Percentiles rank a stretch among this genome's conserved stretches.
phyloP scores from a whole-genome alignment of 2,329 filamentous ascomycete genomes.

The Bisporella sp. region DNA sequence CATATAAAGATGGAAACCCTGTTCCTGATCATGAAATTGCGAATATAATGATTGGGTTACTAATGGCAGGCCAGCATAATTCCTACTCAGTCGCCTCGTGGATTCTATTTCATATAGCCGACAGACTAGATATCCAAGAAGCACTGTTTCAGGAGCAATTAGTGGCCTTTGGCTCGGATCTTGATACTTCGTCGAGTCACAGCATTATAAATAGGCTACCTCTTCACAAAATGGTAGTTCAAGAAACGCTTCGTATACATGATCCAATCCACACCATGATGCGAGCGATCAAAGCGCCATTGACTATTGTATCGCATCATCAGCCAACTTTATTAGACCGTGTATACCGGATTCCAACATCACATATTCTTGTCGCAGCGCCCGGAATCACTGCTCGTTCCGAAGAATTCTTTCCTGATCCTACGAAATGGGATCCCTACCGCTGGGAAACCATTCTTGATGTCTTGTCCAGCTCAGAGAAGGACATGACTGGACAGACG shows the following conservation, averaged over 20 bases:
- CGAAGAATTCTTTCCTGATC: conserved; percentile 69
- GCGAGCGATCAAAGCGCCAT: conserved; percentile 80
- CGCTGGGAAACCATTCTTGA: conserved; percentile 56
- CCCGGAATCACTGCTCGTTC: conserved; percentile 71
- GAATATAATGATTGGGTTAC: conserved; percentile 90
- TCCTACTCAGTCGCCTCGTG: conserved; percentile 75
- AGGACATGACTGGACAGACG: too few relatives aligned
- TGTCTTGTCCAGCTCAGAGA: conserved; percentile 34
- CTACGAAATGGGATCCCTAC: conserved; percentile 77
- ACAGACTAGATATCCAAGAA: conserved; percentile 67
- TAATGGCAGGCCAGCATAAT: conserved; percentile 86
- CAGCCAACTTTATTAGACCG: conserved; percentile 42
- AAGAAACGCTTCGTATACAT: conserved; percentile 83
- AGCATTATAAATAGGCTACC: conserved; percentile 64
- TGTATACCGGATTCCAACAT: conserved; percentile 68
- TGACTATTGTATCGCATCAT: conserved; percentile 61
- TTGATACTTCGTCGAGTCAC: conserved; percentile 49
- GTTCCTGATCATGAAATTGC: conserved; percentile 76
- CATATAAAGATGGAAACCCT: conserved; percentile 70
- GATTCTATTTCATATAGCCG: conserved; percentile 74
- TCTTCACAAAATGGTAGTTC: conserved; percentile 74
- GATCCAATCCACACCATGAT: conserved; percentile 89
- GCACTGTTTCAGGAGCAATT: conserved; percentile 78
- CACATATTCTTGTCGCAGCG: conserved; percentile 73
- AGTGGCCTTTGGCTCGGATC: background rate